Evolutionary conservation across 2,329 filamentous ascomycete species (phyloP).

Genomic region (Aspergillus eucalypticola): DNA sequence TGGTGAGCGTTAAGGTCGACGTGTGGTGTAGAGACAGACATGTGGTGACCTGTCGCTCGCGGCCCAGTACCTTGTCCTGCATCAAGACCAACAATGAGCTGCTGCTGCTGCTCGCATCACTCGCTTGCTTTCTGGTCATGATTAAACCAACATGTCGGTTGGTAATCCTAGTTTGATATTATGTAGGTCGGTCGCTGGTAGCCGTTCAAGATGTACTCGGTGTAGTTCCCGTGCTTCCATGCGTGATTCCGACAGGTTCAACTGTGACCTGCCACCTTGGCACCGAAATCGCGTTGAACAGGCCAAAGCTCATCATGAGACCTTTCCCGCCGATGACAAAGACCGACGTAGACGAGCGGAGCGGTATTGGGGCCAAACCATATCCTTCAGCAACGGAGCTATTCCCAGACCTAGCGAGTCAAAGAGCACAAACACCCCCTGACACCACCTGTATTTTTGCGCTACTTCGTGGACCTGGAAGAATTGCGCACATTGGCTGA

Average conservation of each 20-base stretch:
- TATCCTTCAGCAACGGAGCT: slow-evolving; percentile 21
- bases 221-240: too few species aligned
- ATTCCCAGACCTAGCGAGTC: slow-evolving; percentile 20
- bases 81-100: not conserved
- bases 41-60: not conserved
- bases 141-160: too few species aligned
- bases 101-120: not conserved
- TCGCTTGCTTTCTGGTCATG: not conserved
- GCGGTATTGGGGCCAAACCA: slow-evolving; percentile 24
- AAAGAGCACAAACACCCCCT: slow-evolving; percentile 20
- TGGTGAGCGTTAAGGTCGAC: too few species aligned
- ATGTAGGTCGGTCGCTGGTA: not conserved
- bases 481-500: slow-evolving; percentile 23
- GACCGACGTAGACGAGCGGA: slow-evolving; percentile 10
- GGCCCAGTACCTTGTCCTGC: not conserved
- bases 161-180: too few species aligned
- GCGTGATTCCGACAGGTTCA: not conserved
- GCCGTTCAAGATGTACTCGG: not conserved
- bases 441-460: slow-evolving; percentile 22
- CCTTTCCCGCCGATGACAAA: not conserved
- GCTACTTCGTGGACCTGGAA: slow-evolving; percentile 15
- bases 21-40: not conserved
- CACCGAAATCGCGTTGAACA: not conserved
- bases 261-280: not conserved
- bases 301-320: not conserved